Percentiles rank a stretch among this genome's conserved stretches.
phyloP scores from a whole-genome alignment of 2,329 filamentous ascomycete genomes.

The Diaporthe sp. region DNA sequence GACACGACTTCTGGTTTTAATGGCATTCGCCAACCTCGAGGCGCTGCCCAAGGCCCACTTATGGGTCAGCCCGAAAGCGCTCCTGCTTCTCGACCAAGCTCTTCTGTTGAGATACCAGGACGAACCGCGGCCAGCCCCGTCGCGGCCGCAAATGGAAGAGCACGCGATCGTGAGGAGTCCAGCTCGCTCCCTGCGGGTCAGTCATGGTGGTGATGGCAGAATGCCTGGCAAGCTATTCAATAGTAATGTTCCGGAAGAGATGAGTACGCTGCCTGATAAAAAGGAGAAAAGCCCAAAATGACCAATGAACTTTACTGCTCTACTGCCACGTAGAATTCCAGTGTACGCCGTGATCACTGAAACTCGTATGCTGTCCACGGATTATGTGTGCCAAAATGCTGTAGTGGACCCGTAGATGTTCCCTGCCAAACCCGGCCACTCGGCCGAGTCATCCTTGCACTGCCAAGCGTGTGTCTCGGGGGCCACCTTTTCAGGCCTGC shows the following conservation, averaged over 20 bases:
- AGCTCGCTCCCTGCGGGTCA: conserved; percentile 22
- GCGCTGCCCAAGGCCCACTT: not conserved
- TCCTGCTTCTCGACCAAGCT: not conserved
- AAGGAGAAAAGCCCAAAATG: not conserved
- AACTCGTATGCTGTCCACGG: not conserved
- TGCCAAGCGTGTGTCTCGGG: not conserved
- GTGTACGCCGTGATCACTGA: not conserved
- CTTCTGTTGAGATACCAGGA: not conserved
- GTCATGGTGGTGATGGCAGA: conserved; percentile 25
- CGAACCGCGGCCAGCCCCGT: not conserved
- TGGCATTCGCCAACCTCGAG: not conserved
- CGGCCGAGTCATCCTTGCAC: not conserved
- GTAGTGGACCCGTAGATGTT: not conserved
- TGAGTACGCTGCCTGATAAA: not conserved
- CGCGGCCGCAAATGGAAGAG: not conserved
- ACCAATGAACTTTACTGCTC: not conserved
- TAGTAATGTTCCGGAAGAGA: not conserved
- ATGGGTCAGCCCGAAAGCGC: not conserved
- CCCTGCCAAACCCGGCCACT: not conserved
- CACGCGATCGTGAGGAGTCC: not conserved
- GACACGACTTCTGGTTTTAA: not conserved
- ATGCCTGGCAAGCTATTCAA: not conserved
- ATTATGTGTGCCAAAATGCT: not conserved
- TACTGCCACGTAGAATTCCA: not conserved
- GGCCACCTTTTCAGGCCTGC: not conserved